Base-by-base conservation (phyloP, 2,329 filamentous ascomycete genomes). In the Aspergillus sp. region DNA sequence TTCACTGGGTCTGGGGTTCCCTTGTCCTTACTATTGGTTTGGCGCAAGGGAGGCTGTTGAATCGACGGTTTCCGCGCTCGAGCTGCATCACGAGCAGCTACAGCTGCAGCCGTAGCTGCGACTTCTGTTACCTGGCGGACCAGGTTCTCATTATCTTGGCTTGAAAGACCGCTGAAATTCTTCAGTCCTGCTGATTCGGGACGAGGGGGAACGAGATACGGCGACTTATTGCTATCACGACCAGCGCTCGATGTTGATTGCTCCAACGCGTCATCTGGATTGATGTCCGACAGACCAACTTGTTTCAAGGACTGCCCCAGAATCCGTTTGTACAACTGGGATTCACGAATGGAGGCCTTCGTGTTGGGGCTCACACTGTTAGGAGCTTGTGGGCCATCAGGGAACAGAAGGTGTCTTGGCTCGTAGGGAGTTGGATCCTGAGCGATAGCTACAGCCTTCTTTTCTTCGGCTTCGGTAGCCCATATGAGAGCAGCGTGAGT, bases 401-500 rank as follows among this genome's bases (percentile, higher is more conserved):
- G 49, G 37, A 63, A 56, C 13, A 63, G 58, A 15, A 64, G 52
- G 38, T 66, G 60, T 47, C 67, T 59, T 30, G 64, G 62, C 47
- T 72, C 69, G 50, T 64, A 60, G 4, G 61, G 52, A 37, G 58
- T 54, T 43, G 64, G 53, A 32, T 69, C 68, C 17, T 53, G 49
- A 19, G 55, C 52, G 44, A 56, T 48, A 51, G 63, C 53, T 30
- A 53, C 48, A 5, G 80, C 74, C 59, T 82, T 84, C 70, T 89
- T 90, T 69, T 90, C 86, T 35, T 90, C 86, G 2, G 78, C 65
- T 53, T 96, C 90, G 7, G 80, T 85, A 60, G 90, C 93, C 93
- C 93, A 98, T 56, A 98, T 98, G 41, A 96, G 86, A 4, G 94
- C 90, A 3, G 93, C 93, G 64, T 98, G 93, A 0, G 93, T 98